Base-by-base conservation (phyloP, 108 stramenopile genomes). In the Skeletonema menzelii region DNA sequence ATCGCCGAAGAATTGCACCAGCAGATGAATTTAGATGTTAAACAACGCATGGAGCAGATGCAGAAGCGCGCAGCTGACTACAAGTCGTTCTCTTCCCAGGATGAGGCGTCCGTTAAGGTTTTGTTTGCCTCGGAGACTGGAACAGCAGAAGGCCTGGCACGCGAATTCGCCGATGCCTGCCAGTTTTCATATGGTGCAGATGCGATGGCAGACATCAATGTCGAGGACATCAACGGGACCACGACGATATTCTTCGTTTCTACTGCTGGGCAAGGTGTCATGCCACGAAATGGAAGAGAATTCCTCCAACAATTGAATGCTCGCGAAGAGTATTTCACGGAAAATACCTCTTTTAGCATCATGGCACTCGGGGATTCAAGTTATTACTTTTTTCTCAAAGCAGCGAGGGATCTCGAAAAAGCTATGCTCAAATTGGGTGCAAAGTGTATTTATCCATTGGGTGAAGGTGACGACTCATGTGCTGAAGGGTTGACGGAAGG, bases 161-260 rank as follows among this genome's bases (percentile, higher is more conserved):
- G 82, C 7, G 87, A 87, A 37, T 87, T 87, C 65, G 82, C 87
- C 22, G 84, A 85, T 77, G 84, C 87, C 30, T 87, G 87, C 44
- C 73, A 59, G 7, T 27, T 83, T 26, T 80, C 87, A 10, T 71
- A 80, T 61, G 69, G 65, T 46, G 84, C 87, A 14, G 82, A 83
- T 60, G 75, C 87, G 13, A 65, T 87, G 72, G 73, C 85, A 40
- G 87, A 87, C 75, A 59, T 77, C 12, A 84, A 85, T 63, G 15
- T 81, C n/a, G 82, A 85, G 35, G 87, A 87, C 26, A 38, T 87
- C 13, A 63, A 87, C 47, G 87, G 87, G 20, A 75, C 24, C 2
- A 87, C 87, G 17, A 82, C 83, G 17, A 72, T 87, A 17, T 83
- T 87, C 61, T 83, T 87, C 59, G 44, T 87, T 27, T 70, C 87